Evolutionary conservation across 2,329 filamentous ascomycete species (phyloP).

Genomic region (Beauveria asiatica): DNA sequence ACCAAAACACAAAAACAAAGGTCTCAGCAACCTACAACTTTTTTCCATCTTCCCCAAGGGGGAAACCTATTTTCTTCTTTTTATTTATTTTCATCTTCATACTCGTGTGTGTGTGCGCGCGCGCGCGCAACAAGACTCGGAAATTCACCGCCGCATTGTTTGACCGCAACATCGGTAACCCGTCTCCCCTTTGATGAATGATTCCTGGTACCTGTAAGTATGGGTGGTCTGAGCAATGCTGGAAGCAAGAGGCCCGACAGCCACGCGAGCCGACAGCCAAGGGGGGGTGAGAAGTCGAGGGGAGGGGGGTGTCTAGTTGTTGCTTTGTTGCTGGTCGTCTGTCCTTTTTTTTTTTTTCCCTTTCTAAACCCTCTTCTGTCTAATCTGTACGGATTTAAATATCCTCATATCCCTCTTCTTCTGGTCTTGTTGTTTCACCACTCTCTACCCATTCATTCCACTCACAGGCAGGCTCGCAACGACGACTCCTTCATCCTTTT

Average conservation of each 20-base stretch:
- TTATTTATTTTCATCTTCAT: no score
- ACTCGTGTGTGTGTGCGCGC: no score
- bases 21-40: neutral
- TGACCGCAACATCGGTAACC: slow-evolving; percentile 10
- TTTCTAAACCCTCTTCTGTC: neutral
- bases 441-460: neutral
- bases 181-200: neutral
- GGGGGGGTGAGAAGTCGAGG: neutral
- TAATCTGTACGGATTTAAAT: slow-evolving; percentile 2
- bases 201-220: neutral
- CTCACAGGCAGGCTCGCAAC: neutral
- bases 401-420: slow-evolving; percentile 2
- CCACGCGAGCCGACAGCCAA: slow-evolving; percentile 7
- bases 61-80: neutral
- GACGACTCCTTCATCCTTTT: neutral
- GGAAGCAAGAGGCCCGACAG: neutral
- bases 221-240: slow-evolving; percentile 11
- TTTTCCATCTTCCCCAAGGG: neutral
- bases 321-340: neutral
- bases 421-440: neutral
- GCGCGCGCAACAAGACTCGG: neutral
- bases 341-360: neutral
- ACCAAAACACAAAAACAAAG: neutral
- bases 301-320: neutral
- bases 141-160: slow-evolving; percentile 5